A percentile compares a stretch with the other conserved stretches of the same genome.
Evolutionary conservation across 2,329 filamentous ascomycete genomes (phyloP).

Genomic region (Clarireedia paspali): DNA sequence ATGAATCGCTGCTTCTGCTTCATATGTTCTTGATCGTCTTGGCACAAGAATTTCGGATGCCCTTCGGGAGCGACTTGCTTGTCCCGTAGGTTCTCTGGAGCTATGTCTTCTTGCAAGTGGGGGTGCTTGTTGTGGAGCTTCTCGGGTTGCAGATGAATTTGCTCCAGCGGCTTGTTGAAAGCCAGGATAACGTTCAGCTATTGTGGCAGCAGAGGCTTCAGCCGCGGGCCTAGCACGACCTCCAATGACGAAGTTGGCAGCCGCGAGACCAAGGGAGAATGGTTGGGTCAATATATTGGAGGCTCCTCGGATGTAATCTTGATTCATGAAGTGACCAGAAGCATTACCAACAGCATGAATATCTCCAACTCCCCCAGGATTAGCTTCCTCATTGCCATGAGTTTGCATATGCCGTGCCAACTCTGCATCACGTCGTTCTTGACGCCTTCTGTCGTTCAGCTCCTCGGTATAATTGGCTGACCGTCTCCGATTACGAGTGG

Average conservation of each 20-base stretch:
- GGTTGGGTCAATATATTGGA: slow-evolving; percentile 26
- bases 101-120: slow-evolving; percentile 24
- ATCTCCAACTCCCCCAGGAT: slow-evolving; percentile 38
- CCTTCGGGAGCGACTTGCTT: slow-evolving; percentile 4
- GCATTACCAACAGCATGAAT: slow-evolving; percentile 41
- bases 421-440: slow-evolving; percentile 40
- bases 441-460: slow-evolving; percentile 31
- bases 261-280: slow-evolving; percentile 27
- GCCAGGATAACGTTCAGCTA: slow-evolving; percentile 18
- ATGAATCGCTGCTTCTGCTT: slow-evolving; percentile 21
- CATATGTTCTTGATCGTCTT: slow-evolving; percentile 20
- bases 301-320: slow-evolving; percentile 42
- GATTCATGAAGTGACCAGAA: slow-evolving; percentile 52
- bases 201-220: slow-evolving; percentile 10
- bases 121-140: slow-evolving; percentile 9
- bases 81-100: slow-evolving; percentile 19
- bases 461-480: slow-evolving; percentile 31
- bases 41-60: slow-evolving; percentile 21
- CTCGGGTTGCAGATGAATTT: not conserved
- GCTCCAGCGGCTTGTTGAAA: not conserved
- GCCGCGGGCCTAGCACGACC: slow-evolving; percentile 14
- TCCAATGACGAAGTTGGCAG: slow-evolving; percentile 28
- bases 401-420: slow-evolving; percentile 43
- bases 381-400: slow-evolving; percentile 32
- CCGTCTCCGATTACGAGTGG: slow-evolving; percentile 9